Evolutionary conservation across 257 asterid genomes (phyloP).

Genomic region (Nicotiana knightiana): DNA sequence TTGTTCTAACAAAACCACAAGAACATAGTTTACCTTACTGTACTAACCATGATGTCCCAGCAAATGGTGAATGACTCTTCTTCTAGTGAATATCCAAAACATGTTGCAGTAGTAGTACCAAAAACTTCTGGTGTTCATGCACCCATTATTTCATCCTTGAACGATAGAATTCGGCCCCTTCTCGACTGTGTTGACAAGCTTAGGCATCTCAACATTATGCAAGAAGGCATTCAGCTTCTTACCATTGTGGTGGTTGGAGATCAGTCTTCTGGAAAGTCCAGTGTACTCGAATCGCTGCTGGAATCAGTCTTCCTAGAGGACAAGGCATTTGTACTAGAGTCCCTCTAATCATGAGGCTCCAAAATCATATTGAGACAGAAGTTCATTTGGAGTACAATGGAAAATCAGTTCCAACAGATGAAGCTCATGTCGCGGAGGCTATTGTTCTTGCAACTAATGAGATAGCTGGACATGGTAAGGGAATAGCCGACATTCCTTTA

Average conservation of each 20-base stretch:
- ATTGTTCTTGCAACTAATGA: neutral
- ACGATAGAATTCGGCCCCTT: constrained; percentile 28
- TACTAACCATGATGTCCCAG: too few relatives aligned
- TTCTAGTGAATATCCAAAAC: neutral
- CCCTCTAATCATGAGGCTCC: neutral
- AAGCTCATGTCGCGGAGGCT: neutral
- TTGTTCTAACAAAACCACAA: too few relatives aligned
- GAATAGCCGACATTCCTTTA: neutral
- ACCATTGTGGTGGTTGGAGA: neutral
- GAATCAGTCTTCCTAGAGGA: neutral
- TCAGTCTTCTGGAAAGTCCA: neutral
- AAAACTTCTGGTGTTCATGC: neutral
- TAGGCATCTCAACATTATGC: neutral
- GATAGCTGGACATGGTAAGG: neutral
- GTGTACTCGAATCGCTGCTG: neutral
- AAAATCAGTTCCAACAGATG: neutral
- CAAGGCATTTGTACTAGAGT: neutral
- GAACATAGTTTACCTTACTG: too few relatives aligned
- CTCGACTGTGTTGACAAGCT: constrained; percentile 29
- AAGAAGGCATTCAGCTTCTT: neutral
- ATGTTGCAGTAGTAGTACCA: neutral
- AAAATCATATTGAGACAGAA: neutral
- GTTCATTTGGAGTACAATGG: neutral
- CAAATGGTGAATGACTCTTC: neutral
- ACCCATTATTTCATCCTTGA: constrained; percentile 29